Evolutionary conservation across 2,329 filamentous ascomycete species (phyloP).

Genomic region (Arthrobotrys conoides): DNA sequence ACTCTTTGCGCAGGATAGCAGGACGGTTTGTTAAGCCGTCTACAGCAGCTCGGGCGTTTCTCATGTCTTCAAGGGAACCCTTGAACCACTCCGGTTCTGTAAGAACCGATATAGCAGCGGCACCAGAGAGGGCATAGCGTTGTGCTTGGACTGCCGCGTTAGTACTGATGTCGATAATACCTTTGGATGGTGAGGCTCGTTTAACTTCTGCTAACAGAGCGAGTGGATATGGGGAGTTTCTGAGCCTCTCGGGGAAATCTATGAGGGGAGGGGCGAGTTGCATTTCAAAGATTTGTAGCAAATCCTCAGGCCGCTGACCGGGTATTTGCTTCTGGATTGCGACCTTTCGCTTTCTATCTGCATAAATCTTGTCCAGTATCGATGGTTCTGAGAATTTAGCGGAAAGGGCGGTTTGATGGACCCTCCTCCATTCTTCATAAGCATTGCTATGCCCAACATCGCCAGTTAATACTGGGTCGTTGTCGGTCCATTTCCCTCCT

Average conservation of each 20-base stretch:
- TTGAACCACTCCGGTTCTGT: constrained; percentile 99
- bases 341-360: constrained; percentile 81
- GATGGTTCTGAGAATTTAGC: constrained; percentile 68
- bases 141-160: constrained; percentile 91
- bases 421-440: constrained; percentile 60
- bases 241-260: constrained; percentile 86
- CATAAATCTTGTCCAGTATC: constrained; percentile 92
- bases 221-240: constrained; percentile 74
- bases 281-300: constrained; percentile 88
- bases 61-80: constrained; percentile 93
- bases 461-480: constrained; percentile 72
- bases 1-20: constrained; percentile 93
- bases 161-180: constrained; percentile 87
- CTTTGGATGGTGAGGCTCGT: constrained; percentile 94
- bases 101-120: constrained; percentile 97
- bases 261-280: constrained; percentile 84
- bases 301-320: constrained; percentile 83
- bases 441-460: constrained; percentile 62
- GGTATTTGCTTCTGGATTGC: constrained; percentile 85
- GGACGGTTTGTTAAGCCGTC: constrained; percentile 92
- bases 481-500: constrained; percentile 91
- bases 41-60: constrained; percentile 87
- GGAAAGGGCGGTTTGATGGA: constrained; percentile 59
- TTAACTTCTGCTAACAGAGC: constrained; percentile 95
- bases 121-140: constrained; percentile 92